Base-by-base conservation (phyloP, 2,329 filamentous ascomycete genomes). In the Aspergillus unguis region DNA sequence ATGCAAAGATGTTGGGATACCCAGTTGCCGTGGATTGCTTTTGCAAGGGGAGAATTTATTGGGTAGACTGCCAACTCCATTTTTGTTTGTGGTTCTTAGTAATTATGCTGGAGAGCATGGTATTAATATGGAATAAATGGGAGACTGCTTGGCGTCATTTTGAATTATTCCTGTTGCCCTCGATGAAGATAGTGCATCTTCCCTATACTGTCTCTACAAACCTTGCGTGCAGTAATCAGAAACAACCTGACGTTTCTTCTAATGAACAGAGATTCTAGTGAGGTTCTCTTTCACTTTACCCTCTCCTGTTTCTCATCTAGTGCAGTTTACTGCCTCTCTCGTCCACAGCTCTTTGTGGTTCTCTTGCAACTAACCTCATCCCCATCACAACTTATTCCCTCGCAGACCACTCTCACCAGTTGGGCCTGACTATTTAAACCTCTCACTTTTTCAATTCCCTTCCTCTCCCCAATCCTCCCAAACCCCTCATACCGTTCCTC, bases 1-100 rank as follows among this genome's bases (percentile, higher is more conserved):
- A 72, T 74, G 68, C 69, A 74, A 57, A 64, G 65, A 11, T 72
- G 69, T 45, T 74, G 72, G 71, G 62, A 70, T 33, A 61, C 66
- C 37, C 54, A 67, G 6, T 43, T 71, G 42, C 68, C 70, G 1
- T 74, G 71, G 71, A 66, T 72, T 57, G 65, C 68, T 5, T 60
- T 74, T 51, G 68, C 71, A 2, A 60, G 65, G 26, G 71, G 71
- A 6, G 69, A 74, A 48, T 74, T 74, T 27, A 54, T 74, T 4
- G 72, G 71, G 17, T 74, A 64, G 51, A 31, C 55, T 28, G 17
- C 32, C 8, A 8, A 10, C 2, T n/a, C n/a, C 6, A 32, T 26
- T 9, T 35, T 26, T 35, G n/a, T 11, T 47, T 26, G 35, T 31
- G 28, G n/a, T 28, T 27, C 37, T 23, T 28, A 43, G 10, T 6